Base-by-base conservation (phyloP, 345 rosid genomes). In the Hypericum androsaemum region DNA sequence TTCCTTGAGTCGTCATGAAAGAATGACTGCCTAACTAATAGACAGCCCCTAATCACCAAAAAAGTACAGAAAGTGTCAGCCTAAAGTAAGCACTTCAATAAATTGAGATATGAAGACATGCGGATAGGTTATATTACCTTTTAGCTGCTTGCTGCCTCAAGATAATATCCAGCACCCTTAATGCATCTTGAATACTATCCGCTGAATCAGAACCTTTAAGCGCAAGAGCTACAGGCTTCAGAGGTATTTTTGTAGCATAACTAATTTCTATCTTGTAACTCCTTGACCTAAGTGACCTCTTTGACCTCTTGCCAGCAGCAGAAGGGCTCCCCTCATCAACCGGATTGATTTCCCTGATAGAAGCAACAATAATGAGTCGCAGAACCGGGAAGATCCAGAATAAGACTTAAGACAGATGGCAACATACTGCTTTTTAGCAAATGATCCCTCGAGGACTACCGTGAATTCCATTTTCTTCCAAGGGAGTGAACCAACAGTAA, bases 1-100 rank as follows among this genome's bases (percentile, higher is more conserved):
- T 56, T 64, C n/a, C 52, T 61, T 9, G 53, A 51, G 53, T 64
- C 40, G 2, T 70, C 53, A 22, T 70, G 66, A 46, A 70, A 70
- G 41, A 70, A 64, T 0, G 70, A 56, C 43, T 64, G 74, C 8
- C 66, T 50, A 9, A 70, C 70, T 6, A 70, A 41, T 16, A 70
- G 74, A 43, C 74, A 70, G 7, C 66, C 74, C 66, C 70, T 70
- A 50, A 6, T 28, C 2, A 36, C 28, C 12, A 39, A 41, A 6
- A 10, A 37, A 37, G 6, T 6, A n/a, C 35, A 8, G 12, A 37
- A 15, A 28, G 13, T 3, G 35, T 14, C 5, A 44, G 28, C 15
- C 39, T 12, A 8, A 39, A 13, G 7, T 22, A 47, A 7, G 10
- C 9, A 13, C 6, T 7, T 6, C 5, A 38, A 7, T 12, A 40